Evolutionary conservation across 352 stramenopile species (phyloP), one percentile per base, ranked within the genome.

Genomic region (Pythium brachiatum): DNA sequence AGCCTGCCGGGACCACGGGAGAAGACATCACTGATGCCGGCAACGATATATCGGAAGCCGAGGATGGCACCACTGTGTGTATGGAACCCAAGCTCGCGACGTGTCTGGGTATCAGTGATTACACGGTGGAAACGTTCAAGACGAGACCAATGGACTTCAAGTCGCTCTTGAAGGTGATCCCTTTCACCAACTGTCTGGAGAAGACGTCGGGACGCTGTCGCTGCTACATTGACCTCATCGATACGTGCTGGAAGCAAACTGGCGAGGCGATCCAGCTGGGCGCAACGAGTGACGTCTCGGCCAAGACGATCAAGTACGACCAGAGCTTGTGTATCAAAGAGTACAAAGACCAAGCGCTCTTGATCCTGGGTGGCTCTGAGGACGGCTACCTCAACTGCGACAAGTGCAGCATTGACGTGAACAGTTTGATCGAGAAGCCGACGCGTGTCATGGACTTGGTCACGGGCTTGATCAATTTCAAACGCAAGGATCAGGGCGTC

Each of bases 141-240:
- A 58, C 68, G 0, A 53, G 88, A 2, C 86, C 86, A 4, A 68
- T 86, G 25, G 86, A 94, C 64, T 92, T 94, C 68, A 92, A 90
- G 67, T 75, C 73, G 1, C 59, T 94, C 21, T 58, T 92, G 12
- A 57, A 63, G 0, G 47, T 81, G 51, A 73, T 92, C 23, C 86
- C 82, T 1, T 94, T 92, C 52, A 87, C 81, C 1, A 73, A 88
- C 51, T 94, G 86, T 61, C 23, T 90, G 15, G 68, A 88, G 48
- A 78, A 86, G 41, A 75, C 64, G 2, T 73, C 72, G 6, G 78
- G 81, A 27, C 76, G 83, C 16, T 94, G 86, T 32, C 67, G 69
- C 0, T 94, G 85, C 62, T 94, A 94, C 62, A 60, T 87, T 47
- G 70, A 92, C 8, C 52, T 89, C 34, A 61, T 94, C 12, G 76